Conservation (phyloP, 768 basidiomycete species). For the Termitomyces sp. region DNA sequence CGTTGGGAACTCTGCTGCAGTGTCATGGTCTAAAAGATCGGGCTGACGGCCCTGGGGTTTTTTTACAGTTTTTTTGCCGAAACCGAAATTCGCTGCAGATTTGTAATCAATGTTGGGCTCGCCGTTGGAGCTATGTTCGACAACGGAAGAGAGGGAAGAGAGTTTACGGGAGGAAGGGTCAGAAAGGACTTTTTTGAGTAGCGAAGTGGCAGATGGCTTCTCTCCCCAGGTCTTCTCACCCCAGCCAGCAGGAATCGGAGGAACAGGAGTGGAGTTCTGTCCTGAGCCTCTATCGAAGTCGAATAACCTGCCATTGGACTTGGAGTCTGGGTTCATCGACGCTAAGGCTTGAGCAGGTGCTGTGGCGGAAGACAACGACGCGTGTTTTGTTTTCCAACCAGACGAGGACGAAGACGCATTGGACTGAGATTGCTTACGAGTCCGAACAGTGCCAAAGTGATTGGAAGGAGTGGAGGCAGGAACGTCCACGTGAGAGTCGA, state of each 20-base stretch:
- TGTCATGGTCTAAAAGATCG: conserved; percentile 12
- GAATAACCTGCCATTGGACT: neutral
- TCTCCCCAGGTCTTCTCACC: conserved; percentile 7
- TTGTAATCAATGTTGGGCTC: neutral
- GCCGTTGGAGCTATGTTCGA: conserved; percentile 3
- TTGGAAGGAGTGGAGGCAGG: neutral
- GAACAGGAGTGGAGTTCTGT: conserved; percentile 1
- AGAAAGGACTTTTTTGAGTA: conserved; percentile 11
- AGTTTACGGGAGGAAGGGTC: conserved; percentile 8
- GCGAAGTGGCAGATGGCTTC: conserved; percentile 7
- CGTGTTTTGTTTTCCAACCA: conserved; percentile 16
- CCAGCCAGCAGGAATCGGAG: conserved; percentile 12
- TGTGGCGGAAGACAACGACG: conserved; percentile 4
- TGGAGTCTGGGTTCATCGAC: neutral
- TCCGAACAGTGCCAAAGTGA: conserved; percentile 5
- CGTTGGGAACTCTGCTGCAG: conserved; percentile 7
- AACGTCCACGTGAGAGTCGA: conserved; percentile 1
- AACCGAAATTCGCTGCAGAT: neutral
- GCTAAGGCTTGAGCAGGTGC: conserved; percentile 4
- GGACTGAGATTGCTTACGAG: conserved; percentile 7
- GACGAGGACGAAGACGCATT: conserved; percentile 12
- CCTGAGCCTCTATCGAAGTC: conserved; percentile 1
- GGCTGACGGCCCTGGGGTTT: conserved; percentile 21
- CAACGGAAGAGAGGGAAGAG: conserved; percentile 1
- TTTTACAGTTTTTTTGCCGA: conserved; percentile 23